Base-by-base conservation (phyloP, 768 basidiomycete genomes). In the Mycena albidolilacea region DNA sequence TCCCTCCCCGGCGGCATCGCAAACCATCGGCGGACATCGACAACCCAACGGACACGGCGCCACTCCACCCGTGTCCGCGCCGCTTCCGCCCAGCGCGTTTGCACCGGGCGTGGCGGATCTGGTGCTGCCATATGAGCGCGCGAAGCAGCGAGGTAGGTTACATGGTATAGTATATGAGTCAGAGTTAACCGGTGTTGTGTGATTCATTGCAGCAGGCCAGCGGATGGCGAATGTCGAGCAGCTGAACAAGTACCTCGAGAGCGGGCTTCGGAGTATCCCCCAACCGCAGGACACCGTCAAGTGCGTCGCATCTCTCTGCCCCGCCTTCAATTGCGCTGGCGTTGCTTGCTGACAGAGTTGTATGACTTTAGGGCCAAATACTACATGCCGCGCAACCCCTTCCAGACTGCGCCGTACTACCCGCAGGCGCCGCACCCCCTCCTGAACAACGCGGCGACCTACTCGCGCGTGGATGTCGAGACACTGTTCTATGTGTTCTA, bases 401-500 rank as follows among this genome's bases (percentile, higher is more conserved):
- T 91, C 85, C 91, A 88, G 78, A 96, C 97, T 12, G 93, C 97
- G 21, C 83, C 90, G 10, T 98, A 97, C 82, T 99, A 99, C 82
- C 97, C 97, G 39, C 97, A 99, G 82, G 82, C 90, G 65, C 96
- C 96, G 21, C 90, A 93, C 74, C 88, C 92, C 12, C 86, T 94
- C 52, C 85, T 99, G 65, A 95, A 90, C 78, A 93, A 95, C 64
- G 90, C 96, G 43, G 90, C 88, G 6, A 89, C 98, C 58, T 98
- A 97, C 80, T 87, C 93, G 37, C 94, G 97, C 80, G 89, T 99
- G 71, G 98, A 99, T 75, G 92, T 97, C 58, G 98, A 99, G 84
- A 98, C 97, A 23, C 86, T 99, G 11, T 99, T 99, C 83, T 99
- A 96, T 84, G 94, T 99, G 77, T 99, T 99, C 84, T 99, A 99